Conservation (phyloP, 768 basidiomycete species). For the Dioszegia crocea region DNA sequence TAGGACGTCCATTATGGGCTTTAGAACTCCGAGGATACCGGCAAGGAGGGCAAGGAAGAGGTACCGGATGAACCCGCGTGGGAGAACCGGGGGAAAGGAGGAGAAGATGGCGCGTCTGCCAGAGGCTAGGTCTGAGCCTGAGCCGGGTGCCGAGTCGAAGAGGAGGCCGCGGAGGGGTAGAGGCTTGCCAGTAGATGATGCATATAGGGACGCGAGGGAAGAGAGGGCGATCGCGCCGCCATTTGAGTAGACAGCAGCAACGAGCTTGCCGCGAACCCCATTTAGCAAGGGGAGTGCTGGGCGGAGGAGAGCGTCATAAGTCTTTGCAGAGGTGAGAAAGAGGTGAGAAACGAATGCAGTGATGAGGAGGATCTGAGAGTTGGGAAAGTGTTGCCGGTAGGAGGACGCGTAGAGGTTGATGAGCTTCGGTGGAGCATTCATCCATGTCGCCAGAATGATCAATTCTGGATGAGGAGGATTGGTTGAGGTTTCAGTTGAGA, state of each 20-base stretch:
- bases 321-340: neutral
- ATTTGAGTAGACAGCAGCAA: constrained; percentile 6
- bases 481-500: neutral
- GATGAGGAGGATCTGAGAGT: constrained; percentile 3
- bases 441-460: constrained; percentile 9
- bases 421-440: neutral
- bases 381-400: neutral
- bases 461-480: neutral
- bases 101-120: neutral
- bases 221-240: neutral
- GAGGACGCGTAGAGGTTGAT: constrained; percentile 2
- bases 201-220: neutral
- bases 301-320: neutral
- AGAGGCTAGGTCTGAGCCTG: neutral
- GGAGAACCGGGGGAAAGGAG: neutral
- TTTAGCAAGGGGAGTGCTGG: neutral
- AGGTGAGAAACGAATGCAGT: neutral
- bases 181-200: neutral
- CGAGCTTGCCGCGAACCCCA: neutral
- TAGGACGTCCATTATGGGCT: too few relatives aligned
- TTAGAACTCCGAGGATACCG: neutral
- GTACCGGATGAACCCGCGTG: neutral
- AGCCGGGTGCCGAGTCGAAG: constrained; percentile 5
- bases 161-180: neutral
- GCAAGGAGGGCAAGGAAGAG: neutral